A percentile compares a stretch with the other conserved stretches of the same genome.
These are phyloP conservation scores for Pilasporangium apinafurcum DNA, from an alignment of 352 stramenopile genomes.

Conservation along the genomic window DNA sequence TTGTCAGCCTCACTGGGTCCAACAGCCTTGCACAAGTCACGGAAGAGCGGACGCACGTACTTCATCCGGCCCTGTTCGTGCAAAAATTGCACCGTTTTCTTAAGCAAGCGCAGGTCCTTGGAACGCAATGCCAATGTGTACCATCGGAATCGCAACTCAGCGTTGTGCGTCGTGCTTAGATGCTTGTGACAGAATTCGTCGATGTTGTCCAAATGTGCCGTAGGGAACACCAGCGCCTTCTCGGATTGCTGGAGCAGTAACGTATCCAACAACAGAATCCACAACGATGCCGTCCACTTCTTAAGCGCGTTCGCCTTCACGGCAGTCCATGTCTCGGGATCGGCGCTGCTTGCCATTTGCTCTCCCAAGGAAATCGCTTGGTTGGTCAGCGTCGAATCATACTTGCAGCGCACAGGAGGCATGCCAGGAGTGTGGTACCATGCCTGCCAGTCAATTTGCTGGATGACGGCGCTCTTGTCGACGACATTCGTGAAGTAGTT, in stretches of 20 bases:
- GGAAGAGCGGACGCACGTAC: constrained; percentile 64
- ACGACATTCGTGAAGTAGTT: constrained; percentile 55
- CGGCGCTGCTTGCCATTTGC: constrained; percentile 15
- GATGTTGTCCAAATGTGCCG: constrained; percentile 37
- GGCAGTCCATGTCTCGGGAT: constrained; percentile 18
- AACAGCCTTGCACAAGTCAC: constrained; percentile 37
- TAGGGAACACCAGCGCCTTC: constrained; percentile 6
- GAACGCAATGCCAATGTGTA: constrained; percentile 43
- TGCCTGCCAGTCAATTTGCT: constrained; percentile 78
- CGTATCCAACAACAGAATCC: constrained; percentile 47
- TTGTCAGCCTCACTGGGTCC: constrained; percentile 15
- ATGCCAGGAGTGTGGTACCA: constrained; percentile 78
- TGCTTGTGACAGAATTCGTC: constrained; percentile 43
- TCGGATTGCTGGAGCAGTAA: constrained; percentile 30
- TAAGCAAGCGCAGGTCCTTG: constrained; percentile 23
- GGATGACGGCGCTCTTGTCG: constrained; percentile 17
- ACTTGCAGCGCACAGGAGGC: constrained; percentile 39
- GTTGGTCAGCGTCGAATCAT: constrained; percentile 62
- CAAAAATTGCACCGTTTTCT: constrained; percentile 27
- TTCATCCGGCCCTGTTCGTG: constrained; percentile 75
- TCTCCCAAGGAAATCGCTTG: constrained; percentile 37
- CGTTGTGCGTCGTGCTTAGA: constrained; percentile 41
- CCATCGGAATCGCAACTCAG: constrained; percentile 56
- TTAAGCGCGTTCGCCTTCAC: neutral
- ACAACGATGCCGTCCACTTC: constrained; percentile 32